Percentiles rank a stretch among this genome's conserved stretches.
phyloP scores from a whole-genome alignment of 495 filamentous ascomycete genomes.

The Penicillium fimorum region DNA sequence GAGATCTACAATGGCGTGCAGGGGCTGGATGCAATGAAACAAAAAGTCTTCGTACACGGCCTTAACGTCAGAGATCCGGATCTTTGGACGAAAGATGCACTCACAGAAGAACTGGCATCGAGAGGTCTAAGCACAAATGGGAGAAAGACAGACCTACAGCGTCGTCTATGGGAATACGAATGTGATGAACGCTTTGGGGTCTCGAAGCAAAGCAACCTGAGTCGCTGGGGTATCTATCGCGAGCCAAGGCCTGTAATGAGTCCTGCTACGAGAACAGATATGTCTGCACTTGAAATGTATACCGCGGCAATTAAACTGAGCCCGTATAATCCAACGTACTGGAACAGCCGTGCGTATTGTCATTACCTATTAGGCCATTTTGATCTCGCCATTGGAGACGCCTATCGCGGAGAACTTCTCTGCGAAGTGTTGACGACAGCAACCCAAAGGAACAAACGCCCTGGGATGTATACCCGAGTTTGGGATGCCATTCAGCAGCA shows the following conservation, averaged over 20 bases:
- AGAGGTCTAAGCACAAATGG: slow-evolving; percentile 1
- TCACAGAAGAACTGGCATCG: slow-evolving; percentile 4
- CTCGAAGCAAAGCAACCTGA: slow-evolving; percentile 20
- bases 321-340: slow-evolving; percentile 71
- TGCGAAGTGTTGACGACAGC: slow-evolving; percentile 27
- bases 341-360: slow-evolving; percentile 65
- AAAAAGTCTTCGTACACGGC: slow-evolving; percentile 3
- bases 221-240: slow-evolving; percentile 26
- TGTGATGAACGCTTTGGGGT: slow-evolving; percentile 14
- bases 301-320: slow-evolving; percentile 35
- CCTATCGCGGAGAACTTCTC: slow-evolving; percentile 76
- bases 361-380: slow-evolving; percentile 72
- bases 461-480: slow-evolving; percentile 29
- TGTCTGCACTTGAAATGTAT: slow-evolving; percentile 35
- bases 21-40: slow-evolving; percentile 1
- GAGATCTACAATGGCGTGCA: slow-evolving; percentile 1
- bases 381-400: slow-evolving; percentile 79
- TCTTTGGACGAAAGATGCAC: not conserved
- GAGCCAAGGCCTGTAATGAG: slow-evolving; percentile 15
- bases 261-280: slow-evolving; percentile 7
- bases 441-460: slow-evolving; percentile 16
- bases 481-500: slow-evolving; percentile 37
- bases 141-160: not conserved
- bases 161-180: slow-evolving; percentile 8
- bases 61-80: not conserved